Base-by-base conservation (phyloP, 75 land plant genomes). In the Gnetum montanum region DNA sequence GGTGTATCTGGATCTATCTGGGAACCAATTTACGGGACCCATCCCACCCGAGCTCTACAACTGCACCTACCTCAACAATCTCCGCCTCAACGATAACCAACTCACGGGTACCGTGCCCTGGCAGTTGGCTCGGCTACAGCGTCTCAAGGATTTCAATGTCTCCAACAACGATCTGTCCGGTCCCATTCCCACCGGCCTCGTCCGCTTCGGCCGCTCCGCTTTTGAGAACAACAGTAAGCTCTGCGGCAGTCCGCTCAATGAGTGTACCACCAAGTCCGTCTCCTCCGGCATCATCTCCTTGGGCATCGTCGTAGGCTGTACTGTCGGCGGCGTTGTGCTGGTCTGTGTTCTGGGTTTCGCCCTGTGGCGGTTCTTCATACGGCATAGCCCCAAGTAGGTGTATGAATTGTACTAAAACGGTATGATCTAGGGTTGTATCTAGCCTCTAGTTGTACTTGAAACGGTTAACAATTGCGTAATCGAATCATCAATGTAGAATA, bases 1-100 rank as follows among this genome's bases (percentile, higher is more conserved):
- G 11, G 80, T 80, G 2, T 28, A 40, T 6, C 70, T 90, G 6
- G 83, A 90, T 45, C 83, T 90, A 36, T 86, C 88, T 0, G 54
- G 37, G 0, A 90, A 90, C 68, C 59, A 63, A 18, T 68, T 90
- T 40, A 57, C 79, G 0, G 97, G 92, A 0, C 16, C 43, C 38
- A 83, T 90, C 15, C 97, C 97, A 0, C 28, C 6, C 0, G 28
- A 41, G 16, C 61, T 90, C 0, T 44, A 62, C 0, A 65, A 75
- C 38, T 78, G 70, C 43, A 40, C 60, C 1, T 86, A 67, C 49
- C 20, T 90, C 54, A 80, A 86, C 51, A 8, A 43, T 23, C 84
- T 90, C 1, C 58, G 63, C 0, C 80, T 90, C 15, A 66, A 80
- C 34, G 44, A 68, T 37, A 90, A 90, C 66, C 70, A 57, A 46